A percentile compares a stretch with the other conserved stretches of the same genome.
Conservation (phyloP, 1,284 basidiomycete genomes). For the Stereum hirsutum region DNA sequence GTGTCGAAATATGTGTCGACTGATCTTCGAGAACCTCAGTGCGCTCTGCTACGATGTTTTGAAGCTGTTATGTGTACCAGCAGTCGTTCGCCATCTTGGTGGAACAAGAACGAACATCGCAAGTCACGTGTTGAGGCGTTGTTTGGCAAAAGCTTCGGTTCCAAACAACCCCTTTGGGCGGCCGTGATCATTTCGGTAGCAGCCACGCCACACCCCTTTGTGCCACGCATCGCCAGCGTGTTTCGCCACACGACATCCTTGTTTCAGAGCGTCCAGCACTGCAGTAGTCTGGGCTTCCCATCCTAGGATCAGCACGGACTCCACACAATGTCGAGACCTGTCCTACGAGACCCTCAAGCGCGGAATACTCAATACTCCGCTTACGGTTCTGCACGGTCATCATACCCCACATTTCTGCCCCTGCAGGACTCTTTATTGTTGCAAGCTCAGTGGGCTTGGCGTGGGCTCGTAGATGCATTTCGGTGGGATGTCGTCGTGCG, state of each 20-base stretch:
- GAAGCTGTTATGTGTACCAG: no score
- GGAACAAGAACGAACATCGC: no score
- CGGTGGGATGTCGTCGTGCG: slow-evolving; percentile 58
- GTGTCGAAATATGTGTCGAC: no score
- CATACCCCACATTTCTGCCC: slow-evolving; percentile 63
- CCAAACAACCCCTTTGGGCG: slow-evolving; percentile 1
- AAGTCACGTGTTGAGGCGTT: slow-evolving; percentile 1
- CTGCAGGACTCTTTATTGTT: slow-evolving; percentile 47
- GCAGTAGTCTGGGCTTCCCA: no score
- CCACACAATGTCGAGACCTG: slow-evolving; percentile 5
- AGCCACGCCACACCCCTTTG: no score
- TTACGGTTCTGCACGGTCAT: slow-evolving; percentile 14
- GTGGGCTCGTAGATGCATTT: slow-evolving; percentile 61
- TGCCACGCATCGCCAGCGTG: no score
- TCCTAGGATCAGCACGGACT: no score
- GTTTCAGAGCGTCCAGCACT: no score
- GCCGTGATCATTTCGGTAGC: not conserved
- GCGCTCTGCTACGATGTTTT: no score
- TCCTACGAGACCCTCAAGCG: slow-evolving; percentile 2
- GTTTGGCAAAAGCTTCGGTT: slow-evolving; percentile 6
- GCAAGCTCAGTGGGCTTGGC: slow-evolving; percentile 47
- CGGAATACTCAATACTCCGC: not conserved
- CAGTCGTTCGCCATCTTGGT: no score
- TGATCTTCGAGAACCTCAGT: no score
- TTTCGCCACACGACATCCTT: no score